Evolutionary conservation across 2,329 filamentous ascomycete species (phyloP), one percentile per base, ranked within the genome.

Genomic region (Biscogniauxia marginata): DNA sequence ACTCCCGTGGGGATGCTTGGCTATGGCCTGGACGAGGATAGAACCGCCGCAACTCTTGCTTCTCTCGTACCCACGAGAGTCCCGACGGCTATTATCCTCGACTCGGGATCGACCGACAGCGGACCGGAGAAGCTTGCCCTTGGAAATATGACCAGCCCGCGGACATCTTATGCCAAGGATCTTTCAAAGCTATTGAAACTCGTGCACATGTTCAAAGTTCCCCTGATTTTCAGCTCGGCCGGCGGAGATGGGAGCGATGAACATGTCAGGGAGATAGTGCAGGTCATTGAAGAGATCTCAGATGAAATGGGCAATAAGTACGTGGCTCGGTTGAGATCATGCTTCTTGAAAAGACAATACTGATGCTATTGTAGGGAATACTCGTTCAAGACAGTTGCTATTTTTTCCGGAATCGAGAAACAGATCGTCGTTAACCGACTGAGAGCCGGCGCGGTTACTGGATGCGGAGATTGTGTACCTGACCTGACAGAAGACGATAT

Each of bases 1-100:
- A 76, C 79, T 0, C 78, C 78, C 0, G 73, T 79, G 13, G 78
- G 75, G 24, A 80, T 79, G 76, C 64, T 81, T 7, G 78, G 79
- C 4, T 82, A 79, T 55, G 79, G 79, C 22, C 75, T 79, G 48
- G 65, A 75, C 50, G 70, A 73, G 24, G 58, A 61, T 0, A 65
- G 72, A 20, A 71, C 63, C 0, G 46, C 54, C 0, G 20, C 56
- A 0, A 67, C 67, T 3, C 64, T 76, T 0, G 57, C 64, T 0
- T 50, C 24, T 0, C 63, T 74, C 2, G 62, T 66, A 1, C 52
- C 67, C 13, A 72, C 54, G 0, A 20, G 11, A 18, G 52, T 58
- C 62, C 62, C 70, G 2, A 75, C 67, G 49, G 70, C 69, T 19
- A 59, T 73, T 16, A 72, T 73, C 47, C 50, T 71, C 7, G 71